A percentile compares a stretch with the other conserved stretches of the same genome.
Evolutionary conservation across 1,284 basidiomycete species (phyloP).

Genomic region (Agaricales sp.): DNA sequence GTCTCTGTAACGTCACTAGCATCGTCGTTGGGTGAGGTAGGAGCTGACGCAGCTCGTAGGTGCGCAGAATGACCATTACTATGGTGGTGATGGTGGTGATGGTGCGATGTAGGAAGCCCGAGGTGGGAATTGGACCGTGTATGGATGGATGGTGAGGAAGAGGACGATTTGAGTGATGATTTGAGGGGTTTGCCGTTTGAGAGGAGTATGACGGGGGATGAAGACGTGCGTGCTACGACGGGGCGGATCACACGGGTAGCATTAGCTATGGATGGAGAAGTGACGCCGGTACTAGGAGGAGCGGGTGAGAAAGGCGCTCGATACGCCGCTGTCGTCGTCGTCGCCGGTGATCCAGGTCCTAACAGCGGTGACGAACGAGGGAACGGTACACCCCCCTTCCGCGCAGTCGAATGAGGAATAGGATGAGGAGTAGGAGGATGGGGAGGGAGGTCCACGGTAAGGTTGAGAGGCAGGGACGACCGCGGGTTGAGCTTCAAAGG

Average conservation of each 20-base stretch:
- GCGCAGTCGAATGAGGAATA: too few species aligned
- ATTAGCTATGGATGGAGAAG: neutral
- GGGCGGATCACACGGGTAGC: slow-evolving; percentile 8
- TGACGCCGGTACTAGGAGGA: neutral
- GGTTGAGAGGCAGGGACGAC: slow-evolving; percentile 11
- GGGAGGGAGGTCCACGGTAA: slow-evolving; percentile 13
- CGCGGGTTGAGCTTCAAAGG: slow-evolving; percentile 10
- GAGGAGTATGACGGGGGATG: slow-evolving; percentile 40
- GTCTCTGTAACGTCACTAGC: slow-evolving; percentile 7
- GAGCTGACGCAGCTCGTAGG: neutral
- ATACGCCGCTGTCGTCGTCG: neutral
- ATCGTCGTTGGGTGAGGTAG: slow-evolving; percentile 1
- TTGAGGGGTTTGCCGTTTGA: slow-evolving; percentile 88
- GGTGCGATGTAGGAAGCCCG: slow-evolving; percentile 26
- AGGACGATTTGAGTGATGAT: slow-evolving; percentile 72
- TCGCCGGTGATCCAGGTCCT: neutral
- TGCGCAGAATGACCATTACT: too few species aligned
- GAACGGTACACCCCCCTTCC: neutral
- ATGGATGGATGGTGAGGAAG: slow-evolving; percentile 32
- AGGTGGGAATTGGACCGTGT: slow-evolving; percentile 8
- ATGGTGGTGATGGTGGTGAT: too few species aligned
- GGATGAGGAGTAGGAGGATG: neutral
- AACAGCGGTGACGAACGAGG: neutral
- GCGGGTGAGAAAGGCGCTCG: neutral
- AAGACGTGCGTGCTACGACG: slow-evolving; percentile 18